Evolutionary conservation across 345 rosid species (phyloP).

Genomic region (Capsella bursapastoris): DNA sequence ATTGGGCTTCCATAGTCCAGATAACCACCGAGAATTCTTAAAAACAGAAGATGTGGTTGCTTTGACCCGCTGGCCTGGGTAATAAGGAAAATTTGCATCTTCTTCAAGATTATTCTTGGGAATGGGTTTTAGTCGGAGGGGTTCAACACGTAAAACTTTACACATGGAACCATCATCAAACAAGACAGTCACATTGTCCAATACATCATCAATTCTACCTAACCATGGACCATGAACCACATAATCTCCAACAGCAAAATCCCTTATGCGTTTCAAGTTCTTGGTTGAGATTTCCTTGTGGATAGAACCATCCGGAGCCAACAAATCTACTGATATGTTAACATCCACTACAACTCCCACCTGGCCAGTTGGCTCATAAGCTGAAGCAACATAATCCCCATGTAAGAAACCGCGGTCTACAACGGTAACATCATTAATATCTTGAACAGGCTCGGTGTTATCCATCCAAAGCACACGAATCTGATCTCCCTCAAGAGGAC

Average conservation of each 20-base stretch:
- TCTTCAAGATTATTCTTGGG: constrained; percentile 79
- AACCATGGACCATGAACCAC: constrained; percentile 94
- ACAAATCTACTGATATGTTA: constrained; percentile 71
- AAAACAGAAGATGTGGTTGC: constrained; percentile 87
- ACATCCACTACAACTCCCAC: constrained; percentile 89
- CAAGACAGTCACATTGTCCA: constrained; percentile 91
- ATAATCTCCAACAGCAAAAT: constrained; percentile 82
- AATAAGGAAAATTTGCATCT: constrained; percentile 77
- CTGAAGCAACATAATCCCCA: constrained; percentile 90
- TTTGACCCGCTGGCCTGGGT: constrained; percentile 94
- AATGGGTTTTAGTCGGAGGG: constrained; percentile 73
- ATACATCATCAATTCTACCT: constrained; percentile 90
- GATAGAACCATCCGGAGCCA: constrained; percentile 70
- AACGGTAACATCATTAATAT: constrained; percentile 60
- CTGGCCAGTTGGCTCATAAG: constrained; percentile 84
- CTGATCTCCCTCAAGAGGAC: constrained; percentile 70
- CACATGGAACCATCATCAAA: constrained; percentile 96
- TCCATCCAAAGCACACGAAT: constrained; percentile 93
- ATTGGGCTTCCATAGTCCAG: constrained; percentile 89
- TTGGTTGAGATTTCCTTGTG: constrained; percentile 66
- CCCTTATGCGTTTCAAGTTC: constrained; percentile 86
- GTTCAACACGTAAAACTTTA: constrained; percentile 86
- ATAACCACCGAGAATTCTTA: constrained; percentile 80
- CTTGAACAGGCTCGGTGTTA: constrained; percentile 71
- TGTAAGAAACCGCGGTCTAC: constrained; percentile 91